These are phyloP conservation scores for Ramaria rubella DNA, from an alignment of 768 basidiomycete genomes.

Conservation along the genomic window DNA sequence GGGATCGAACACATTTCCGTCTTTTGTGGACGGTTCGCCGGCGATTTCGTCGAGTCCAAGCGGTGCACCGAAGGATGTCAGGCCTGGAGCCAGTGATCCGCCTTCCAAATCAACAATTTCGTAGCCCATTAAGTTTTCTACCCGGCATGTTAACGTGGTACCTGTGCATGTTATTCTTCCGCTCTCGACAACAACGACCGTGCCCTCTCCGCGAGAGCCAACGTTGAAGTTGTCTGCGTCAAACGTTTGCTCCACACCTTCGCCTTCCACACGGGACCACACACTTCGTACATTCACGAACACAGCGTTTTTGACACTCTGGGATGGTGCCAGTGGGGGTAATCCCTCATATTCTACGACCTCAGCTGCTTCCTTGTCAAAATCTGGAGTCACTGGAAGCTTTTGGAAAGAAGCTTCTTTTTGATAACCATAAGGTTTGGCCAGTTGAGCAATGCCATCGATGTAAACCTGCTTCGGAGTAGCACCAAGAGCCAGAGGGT, in stretches of 20 bases:
- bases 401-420: slow-evolving; percentile 30
- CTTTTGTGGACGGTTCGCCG: slow-evolving; percentile 52
- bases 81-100: slow-evolving; percentile 40
- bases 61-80: slow-evolving; percentile 36
- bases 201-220: slow-evolving; percentile 17
- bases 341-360: slow-evolving; percentile 65
- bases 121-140: neutral
- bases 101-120: slow-evolving; percentile 58
- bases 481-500: slow-evolving; percentile 37
- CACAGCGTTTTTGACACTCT: slow-evolving; percentile 37
- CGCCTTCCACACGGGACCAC: slow-evolving; percentile 50
- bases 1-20: slow-evolving; percentile 45
- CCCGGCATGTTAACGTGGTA: neutral
- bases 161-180: slow-evolving; percentile 51
- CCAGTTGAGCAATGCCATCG: slow-evolving; percentile 37
- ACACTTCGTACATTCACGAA: slow-evolving; percentile 61
- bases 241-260: slow-evolving; percentile 27
- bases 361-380: slow-evolving; percentile 57
- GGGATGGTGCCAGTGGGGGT: slow-evolving; percentile 54
- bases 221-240: slow-evolving; percentile 60
- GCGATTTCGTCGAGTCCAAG: slow-evolving; percentile 67
- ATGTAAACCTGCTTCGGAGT: slow-evolving; percentile 40
- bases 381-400: slow-evolving; percentile 58
- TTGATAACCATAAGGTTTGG: slow-evolving; percentile 12
- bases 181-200: slow-evolving; percentile 41